Conservation (phyloP, 176 grass and related monocot genomes). For the Hsuehochloa calcarea region DNA sequence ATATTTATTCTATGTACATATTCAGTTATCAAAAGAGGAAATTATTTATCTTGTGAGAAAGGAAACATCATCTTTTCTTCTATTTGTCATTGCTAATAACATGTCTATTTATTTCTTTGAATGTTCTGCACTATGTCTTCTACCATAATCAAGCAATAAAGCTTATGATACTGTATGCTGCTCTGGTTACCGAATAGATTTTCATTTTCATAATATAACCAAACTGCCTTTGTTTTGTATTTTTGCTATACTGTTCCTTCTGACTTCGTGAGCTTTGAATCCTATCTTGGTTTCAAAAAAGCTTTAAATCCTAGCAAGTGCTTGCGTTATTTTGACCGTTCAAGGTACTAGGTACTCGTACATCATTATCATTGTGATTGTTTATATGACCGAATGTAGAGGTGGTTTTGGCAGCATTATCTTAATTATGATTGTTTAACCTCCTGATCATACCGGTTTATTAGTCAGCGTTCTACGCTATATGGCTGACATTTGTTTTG, state of each 20-base stretch:
- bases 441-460: not conserved
- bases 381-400: not conserved
- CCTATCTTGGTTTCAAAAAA: not conserved
- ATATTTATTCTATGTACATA: conserved; percentile 11
- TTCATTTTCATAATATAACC: not conserved
- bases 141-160: not conserved
- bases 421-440: conserved; percentile 6
- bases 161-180: not conserved
- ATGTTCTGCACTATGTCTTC: not conserved
- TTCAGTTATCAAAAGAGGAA: not conserved
- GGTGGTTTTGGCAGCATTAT: not conserved
- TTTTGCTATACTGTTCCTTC: not conserved
- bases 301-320: conserved; percentile 1
- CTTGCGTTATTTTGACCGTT: not conserved
- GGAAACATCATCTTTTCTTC: not conserved
- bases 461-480: not conserved
- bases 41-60: conserved; percentile 2
- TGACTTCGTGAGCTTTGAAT: not conserved
- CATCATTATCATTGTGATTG: not conserved
- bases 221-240: not conserved
- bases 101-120: not conserved
- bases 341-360: conserved; percentile 3
- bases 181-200: not conserved
- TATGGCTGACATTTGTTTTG: not conserved
- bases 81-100: not conserved